Evolutionary conservation across 75 land plant genomes (phyloP).

Genomic region (Larix kaempferi): DNA sequence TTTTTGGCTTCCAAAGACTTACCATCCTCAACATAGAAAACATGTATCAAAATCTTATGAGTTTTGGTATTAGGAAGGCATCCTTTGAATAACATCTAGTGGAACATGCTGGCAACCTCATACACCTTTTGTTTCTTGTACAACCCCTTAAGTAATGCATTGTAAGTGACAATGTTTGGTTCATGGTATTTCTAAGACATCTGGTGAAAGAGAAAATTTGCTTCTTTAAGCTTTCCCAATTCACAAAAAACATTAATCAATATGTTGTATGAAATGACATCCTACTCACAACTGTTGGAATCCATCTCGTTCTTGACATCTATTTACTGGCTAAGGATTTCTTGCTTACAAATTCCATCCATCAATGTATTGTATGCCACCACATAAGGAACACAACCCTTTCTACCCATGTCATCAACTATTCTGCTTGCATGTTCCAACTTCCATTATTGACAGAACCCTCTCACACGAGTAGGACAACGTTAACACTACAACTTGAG

Average conservation of each 20-base stretch:
- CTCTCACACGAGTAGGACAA: constrained; percentile 31
- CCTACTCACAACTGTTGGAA: too few relatives aligned
- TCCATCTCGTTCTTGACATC: too few relatives aligned
- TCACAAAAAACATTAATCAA: constrained; percentile 10
- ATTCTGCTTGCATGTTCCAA: constrained; percentile 21
- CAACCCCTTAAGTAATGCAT: constrained; percentile 39
- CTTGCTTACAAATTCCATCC: constrained; percentile 24
- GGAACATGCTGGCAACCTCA: constrained; percentile 22
- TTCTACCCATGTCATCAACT: constrained; percentile 37
- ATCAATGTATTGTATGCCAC: constrained; percentile 59
- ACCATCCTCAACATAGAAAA: constrained; percentile 18
- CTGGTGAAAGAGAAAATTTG: constrained; percentile 35
- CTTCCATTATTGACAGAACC: constrained; percentile 23
- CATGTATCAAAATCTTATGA: constrained; percentile 19
- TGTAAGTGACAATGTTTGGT: constrained; percentile 24
- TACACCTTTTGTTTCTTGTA: constrained; percentile 33
- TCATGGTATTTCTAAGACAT: constrained; percentile 35
- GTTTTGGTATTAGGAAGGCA: constrained; percentile 19
- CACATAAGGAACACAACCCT: constrained; percentile 32
- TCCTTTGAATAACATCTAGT: constrained; percentile 26
- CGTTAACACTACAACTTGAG: constrained; percentile 14
- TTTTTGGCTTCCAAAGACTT: constrained; percentile 29
- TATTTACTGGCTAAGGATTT: background rate
- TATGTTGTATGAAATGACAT: too few relatives aligned
- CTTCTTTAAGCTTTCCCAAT: constrained; percentile 19